These are phyloP conservation scores for Sporothrix variecibatus DNA, from an alignment of 2,329 filamentous ascomycete species.

Conservation along the genomic window DNA sequence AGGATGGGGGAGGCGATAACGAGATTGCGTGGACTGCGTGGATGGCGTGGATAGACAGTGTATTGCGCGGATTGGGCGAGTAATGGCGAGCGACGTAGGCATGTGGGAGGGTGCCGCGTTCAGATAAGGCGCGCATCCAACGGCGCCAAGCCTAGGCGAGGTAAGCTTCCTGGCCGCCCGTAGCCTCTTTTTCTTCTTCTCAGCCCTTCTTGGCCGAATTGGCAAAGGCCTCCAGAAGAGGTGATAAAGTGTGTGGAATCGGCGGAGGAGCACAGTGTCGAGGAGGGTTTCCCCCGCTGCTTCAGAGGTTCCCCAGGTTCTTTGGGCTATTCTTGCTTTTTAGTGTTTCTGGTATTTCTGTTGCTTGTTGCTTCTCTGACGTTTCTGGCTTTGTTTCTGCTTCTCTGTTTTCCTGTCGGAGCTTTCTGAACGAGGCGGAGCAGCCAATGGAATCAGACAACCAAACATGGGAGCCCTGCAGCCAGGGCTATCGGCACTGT, in stretches of 20 bases:
- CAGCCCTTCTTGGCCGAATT: slow-evolving; percentile 14
- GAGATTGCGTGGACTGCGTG: slow-evolving; percentile 15
- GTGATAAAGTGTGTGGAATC: background rate
- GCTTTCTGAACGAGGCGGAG: background rate
- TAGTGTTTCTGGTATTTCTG: background rate
- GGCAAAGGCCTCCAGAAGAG: background rate
- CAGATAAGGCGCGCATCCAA: slow-evolving; percentile 22
- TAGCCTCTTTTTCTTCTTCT: background rate
- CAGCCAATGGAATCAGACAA: slow-evolving; percentile 4
- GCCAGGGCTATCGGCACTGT: background rate
- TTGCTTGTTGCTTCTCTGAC: background rate
- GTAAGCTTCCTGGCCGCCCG: background rate
- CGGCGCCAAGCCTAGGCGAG: slow-evolving; percentile 2
- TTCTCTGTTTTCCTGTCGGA: background rate
- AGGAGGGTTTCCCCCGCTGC: background rate
- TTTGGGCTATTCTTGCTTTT: background rate
- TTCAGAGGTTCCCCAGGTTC: background rate
- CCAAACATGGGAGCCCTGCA: slow-evolving; percentile 5
- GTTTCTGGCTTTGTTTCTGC: slow-evolving; percentile 12
- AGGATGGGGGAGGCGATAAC: slow-evolving; percentile 24
- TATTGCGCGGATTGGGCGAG: slow-evolving; percentile 27
- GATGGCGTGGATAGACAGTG: background rate
- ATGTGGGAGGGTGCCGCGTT: slow-evolving; percentile 24
- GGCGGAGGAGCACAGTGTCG: background rate
- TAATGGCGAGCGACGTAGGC: slow-evolving; percentile 21